Evolutionary conservation across 169 alveolate genomes (phyloP), one percentile per base, ranked within the genome.

Genomic region (Ichthyophthirius multifiliis): DNA sequence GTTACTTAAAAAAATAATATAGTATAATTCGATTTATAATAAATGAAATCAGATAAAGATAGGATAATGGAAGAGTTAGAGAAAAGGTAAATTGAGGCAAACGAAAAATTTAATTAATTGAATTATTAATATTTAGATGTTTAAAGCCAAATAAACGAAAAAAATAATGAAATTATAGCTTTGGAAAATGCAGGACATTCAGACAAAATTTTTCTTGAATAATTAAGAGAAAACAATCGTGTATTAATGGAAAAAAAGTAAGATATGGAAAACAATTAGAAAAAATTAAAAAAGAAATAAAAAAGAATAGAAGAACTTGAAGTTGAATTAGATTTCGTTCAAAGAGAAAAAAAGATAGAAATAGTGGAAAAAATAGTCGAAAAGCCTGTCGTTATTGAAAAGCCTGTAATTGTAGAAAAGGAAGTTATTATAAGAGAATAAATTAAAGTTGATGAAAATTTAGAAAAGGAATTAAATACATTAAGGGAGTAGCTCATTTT

Each of bases 41-140:
- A 55, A 18, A 23, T 55, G 1, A 55, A 39, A 55, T 5, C 12
- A 27, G 71, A 55, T 27, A 55, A 55, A 27, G 71, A 55, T 55
- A 55, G 71, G 16, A 55, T 55, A 27, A 55, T 55, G 71, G 71
- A 55, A 10, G 71, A 55, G 16, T 23, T 55, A 55, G 71, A 55
- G 18, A 55, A 55, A 27, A 55, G 71, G 31, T 55, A 55, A 27
- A 39, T 55, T 7, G 71, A 55, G 3, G 71, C 71, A 27, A 55
- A 55, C 31, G 71, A 55, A 12, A 55, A 55, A 55, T 55, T 27
- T 1, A 55, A 55, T 55, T 34, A 55, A 27, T 39, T 55, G 1
- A 5, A 55, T 5, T 10, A 55, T 6, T 27, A 55, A 23, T 55
- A 20, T 20, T 55, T 55, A 27, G 31, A 55, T 55, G 12, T 39